phyloP scores from a whole-genome alignment of 768 basidiomycete genomes.

The Xerocomellus amylosporus region DNA sequence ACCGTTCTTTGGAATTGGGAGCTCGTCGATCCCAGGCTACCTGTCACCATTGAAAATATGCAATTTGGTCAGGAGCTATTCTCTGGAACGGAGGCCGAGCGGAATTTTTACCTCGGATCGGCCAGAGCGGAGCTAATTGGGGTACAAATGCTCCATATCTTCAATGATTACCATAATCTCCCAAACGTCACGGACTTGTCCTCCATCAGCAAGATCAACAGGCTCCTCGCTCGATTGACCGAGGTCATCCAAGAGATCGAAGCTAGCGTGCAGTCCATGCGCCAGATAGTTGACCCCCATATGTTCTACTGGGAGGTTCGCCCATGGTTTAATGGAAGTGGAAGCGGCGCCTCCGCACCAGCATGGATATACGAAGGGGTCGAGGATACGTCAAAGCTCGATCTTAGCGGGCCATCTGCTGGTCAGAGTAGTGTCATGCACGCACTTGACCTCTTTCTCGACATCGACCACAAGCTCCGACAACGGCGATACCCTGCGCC shows the following conservation, averaged over 20 bases:
- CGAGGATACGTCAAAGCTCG: conserved; percentile 51
- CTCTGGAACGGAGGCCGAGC: conserved; percentile 83
- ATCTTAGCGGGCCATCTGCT: conserved; percentile 85
- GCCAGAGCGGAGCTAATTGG: conserved; percentile 84
- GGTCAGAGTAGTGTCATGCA: conserved; percentile 94
- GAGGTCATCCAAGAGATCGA: conserved; percentile 71
- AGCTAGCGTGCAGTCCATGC: conserved; percentile 64
- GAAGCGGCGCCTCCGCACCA: conserved; percentile 46
- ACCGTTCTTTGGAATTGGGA: conserved; percentile 94
- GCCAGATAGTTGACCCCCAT: conserved; percentile 73
- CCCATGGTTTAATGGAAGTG: conserved; percentile 90
- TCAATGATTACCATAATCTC: conserved; percentile 81
- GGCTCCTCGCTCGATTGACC: conserved; percentile 67
- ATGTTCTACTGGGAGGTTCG: conserved; percentile 87
- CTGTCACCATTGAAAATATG: conserved; percentile 71
- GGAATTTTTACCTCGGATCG: conserved; percentile 82
- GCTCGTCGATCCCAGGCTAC: conserved; percentile 51
- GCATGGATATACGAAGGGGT: conserved; percentile 83
- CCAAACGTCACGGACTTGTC: conserved; percentile 63
- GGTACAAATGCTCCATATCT: conserved; percentile 79
- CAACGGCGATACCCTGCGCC: conserved; percentile 66
- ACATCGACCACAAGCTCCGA: conserved; percentile 83
- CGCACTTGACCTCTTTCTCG: conserved; percentile 79
- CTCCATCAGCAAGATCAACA: conserved; percentile 63
- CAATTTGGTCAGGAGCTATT: conserved; percentile 64